These are phyloP conservation scores for Colletotrichum theobromicola DNA, from an alignment of 2,329 filamentous ascomycete species.

Conservation along the genomic window DNA sequence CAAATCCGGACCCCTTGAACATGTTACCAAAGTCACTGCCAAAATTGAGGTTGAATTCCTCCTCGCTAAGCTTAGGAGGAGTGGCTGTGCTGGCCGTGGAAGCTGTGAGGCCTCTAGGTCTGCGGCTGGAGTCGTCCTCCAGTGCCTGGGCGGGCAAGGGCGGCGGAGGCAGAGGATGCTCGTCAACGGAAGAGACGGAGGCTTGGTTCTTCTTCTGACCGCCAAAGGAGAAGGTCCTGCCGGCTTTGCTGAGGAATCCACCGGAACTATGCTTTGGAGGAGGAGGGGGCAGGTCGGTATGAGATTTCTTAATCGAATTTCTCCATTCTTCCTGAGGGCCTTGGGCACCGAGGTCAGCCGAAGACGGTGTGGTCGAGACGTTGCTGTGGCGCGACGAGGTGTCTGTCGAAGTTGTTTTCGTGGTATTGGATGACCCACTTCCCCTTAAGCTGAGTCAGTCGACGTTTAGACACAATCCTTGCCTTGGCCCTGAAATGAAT, in stretches of 20 bases:
- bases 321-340: constrained; percentile 46
- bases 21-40: constrained; percentile 64
- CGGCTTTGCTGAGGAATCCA: constrained; percentile 60
- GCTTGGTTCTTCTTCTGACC: constrained; percentile 55
- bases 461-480: constrained; percentile 30
- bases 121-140: constrained; percentile 33
- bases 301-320: constrained; percentile 39
- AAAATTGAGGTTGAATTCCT: constrained; percentile 54
- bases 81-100: constrained; percentile 61
- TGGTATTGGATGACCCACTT: constrained; percentile 66
- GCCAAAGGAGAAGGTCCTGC: constrained; percentile 66
- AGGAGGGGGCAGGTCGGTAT: constrained; percentile 43
- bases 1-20: constrained; percentile 51
- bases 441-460: constrained; percentile 52
- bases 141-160: constrained; percentile 40
- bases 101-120: constrained; percentile 56
- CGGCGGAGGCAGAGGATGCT: constrained; percentile 38
- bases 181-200: constrained; percentile 40
- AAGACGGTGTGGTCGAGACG: constrained; percentile 66
- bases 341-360: constrained; percentile 47
- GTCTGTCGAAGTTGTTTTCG: constrained; percentile 63
- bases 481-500: constrained; percentile 24
- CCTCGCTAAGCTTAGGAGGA: constrained; percentile 50
- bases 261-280: constrained; percentile 50
- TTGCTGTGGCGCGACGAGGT: constrained; percentile 68